Base-by-base conservation (phyloP, 2,329 filamentous ascomycete genomes). In the Aureobasidium sp. region DNA sequence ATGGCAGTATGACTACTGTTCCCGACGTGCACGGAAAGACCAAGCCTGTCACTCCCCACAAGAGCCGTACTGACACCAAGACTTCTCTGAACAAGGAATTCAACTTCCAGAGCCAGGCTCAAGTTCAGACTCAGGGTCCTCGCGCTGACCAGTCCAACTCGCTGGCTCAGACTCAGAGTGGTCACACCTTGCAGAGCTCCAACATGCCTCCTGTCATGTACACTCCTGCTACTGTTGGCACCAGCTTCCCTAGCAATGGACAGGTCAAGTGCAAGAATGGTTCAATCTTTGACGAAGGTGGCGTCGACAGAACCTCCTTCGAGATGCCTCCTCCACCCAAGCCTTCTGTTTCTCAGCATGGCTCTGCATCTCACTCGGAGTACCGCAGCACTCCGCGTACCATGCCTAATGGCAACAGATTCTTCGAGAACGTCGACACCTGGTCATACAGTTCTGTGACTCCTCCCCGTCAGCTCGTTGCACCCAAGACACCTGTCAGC, bases 281-380 rank as follows among this genome's bases (percentile, higher is more conserved):
- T 17, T 47, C 44, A 29, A 37, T 51, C 57, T 41, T 51, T 17
- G 22, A 31, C 6, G 45, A 41, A 25, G 31, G 20, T 36, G 45
- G 25, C 36, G 34, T 7, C 14, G n/a, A 20, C 53, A 15, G n/a
- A 5, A 22, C 5, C 31, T 41, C 34, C 17, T 42, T 37, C 25
- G 57, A 27, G 9, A 60, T 60, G 57, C 22, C 57, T 22, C 34
- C 57, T 42, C 45, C 42, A 39, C 55, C 14, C 15, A 60, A 45
- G 25, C 25, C 44, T 34, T 42, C 45, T 17, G 12, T 9, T 11
- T 5, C 53, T 25, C 57, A 60, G 45, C 45, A 41, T 17, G 36
- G 17, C 8, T 5, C 57, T 51, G 37, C 8, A 29, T 15, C 36
- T 37, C 14, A 37, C 34, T 27, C 12, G 31, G 37, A 25, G 42